These are phyloP conservation scores for Phytophthora podocarpi DNA, from an alignment of 352 stramenopile genomes.

Conservation along the genomic window DNA sequence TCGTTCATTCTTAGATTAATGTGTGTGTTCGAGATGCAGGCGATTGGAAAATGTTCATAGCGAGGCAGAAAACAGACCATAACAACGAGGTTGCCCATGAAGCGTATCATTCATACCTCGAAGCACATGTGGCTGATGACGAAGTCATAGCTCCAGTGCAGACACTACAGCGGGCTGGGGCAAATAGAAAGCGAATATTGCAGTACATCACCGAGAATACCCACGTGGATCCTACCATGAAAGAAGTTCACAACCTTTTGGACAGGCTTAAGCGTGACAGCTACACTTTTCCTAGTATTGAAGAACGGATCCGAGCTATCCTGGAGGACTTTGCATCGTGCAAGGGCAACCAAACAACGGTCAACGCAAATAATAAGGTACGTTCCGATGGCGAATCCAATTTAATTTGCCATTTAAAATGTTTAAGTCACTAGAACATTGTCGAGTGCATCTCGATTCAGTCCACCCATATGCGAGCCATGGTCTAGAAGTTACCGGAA, in stretches of 20 bases:
- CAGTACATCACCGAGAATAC: conserved; percentile 8
- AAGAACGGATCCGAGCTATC: neutral
- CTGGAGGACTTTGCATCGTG: neutral
- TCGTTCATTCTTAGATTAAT: conserved; percentile 15
- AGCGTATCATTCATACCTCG: conserved; percentile 1
- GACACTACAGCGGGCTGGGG: neutral
- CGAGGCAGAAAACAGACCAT: neutral
- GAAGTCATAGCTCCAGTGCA: neutral
- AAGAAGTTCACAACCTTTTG: conserved; percentile 2
- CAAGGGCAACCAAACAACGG: neutral
- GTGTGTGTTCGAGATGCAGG: neutral
- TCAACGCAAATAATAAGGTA: neutral
- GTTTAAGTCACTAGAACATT: neutral
- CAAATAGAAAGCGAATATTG: conserved; percentile 12
- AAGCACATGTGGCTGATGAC: neutral
- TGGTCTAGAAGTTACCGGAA: conserved; percentile 6
- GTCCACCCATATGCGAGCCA: neutral
- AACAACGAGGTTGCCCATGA: conserved; percentile 2
- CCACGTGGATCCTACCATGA: neutral
- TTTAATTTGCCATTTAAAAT: neutral
- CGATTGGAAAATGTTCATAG: conserved; percentile 1
- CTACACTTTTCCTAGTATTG: neutral
- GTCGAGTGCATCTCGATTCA: conserved; percentile 5
- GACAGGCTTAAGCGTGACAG: neutral
- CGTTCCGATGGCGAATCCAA: neutral